These are phyloP conservation scores for Cynanchum wilfordii DNA, from an alignment of 257 asterid species.

Conservation along the genomic window DNA sequence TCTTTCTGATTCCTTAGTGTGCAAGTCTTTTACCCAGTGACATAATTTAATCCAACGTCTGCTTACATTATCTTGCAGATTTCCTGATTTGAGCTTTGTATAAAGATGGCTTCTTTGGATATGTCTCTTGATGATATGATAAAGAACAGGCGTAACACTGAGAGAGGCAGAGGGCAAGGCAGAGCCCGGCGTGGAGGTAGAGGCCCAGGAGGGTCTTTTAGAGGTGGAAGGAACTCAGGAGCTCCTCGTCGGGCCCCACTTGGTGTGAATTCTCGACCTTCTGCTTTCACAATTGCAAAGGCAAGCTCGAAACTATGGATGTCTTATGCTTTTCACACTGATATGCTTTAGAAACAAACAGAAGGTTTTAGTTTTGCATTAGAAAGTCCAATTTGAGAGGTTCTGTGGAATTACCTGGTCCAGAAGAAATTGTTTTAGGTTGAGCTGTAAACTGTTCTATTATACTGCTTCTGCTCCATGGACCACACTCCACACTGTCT, in stretches of 20 bases:
- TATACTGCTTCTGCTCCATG: conserved; percentile 34
- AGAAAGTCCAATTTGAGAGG: conserved; percentile 34
- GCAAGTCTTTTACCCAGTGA: no score
- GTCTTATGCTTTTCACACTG: conserved; percentile 56
- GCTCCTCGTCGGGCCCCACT: conserved; percentile 69
- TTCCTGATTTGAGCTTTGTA: conserved; percentile 1
- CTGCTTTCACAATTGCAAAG: conserved; percentile 75
- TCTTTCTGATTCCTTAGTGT: background rate
- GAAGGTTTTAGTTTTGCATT: conserved; percentile 40
- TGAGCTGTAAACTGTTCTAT: conserved; percentile 28
- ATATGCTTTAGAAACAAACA: conserved; percentile 39
- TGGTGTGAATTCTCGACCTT: conserved; percentile 62
- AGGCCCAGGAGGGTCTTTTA: conserved; percentile 52
- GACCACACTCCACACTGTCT: conserved; percentile 35
- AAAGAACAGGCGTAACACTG: conserved; percentile 54
- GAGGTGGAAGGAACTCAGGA: conserved; percentile 78
- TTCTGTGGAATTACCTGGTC: conserved; percentile 34
- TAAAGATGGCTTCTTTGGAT: conserved; percentile 73
- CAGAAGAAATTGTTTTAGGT: conserved; percentile 43
- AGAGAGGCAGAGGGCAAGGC: conserved; percentile 61
- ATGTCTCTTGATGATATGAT: conserved; percentile 86
- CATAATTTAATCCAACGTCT: background rate
- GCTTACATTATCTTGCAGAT: conserved; percentile 20
- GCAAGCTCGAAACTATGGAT: conserved; percentile 87
- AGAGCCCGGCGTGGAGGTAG: conserved; percentile 72